Percentiles rank a stretch among this genome's conserved stretches.
Evolutionary conservation across 495 filamentous ascomycete species (phyloP).

Genomic region (Neurospora sp.): DNA sequence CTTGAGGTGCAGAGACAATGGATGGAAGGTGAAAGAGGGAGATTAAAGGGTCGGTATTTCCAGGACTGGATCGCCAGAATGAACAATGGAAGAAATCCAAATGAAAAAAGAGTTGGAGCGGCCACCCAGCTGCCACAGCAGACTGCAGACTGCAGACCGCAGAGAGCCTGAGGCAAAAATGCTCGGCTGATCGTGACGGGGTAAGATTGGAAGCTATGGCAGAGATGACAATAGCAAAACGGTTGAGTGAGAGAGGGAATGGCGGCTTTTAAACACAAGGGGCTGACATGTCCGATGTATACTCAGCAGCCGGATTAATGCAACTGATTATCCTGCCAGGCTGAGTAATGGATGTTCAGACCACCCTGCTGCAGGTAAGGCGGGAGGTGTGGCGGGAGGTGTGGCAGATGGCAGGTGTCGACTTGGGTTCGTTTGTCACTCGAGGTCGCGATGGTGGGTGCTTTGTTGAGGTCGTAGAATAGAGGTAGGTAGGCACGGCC

Average conservation of each 20-base stretch:
- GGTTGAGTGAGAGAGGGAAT: not conserved
- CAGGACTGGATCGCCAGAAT: not conserved
- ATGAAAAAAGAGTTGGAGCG: not conserved
- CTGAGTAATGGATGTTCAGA: not conserved
- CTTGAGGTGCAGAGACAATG: not conserved
- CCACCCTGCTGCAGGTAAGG: not conserved
- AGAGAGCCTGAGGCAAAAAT: not conserved
- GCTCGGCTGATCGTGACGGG: not conserved
- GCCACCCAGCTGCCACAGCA: not conserved
- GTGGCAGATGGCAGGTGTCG: not conserved
- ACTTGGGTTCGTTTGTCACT: not conserved
- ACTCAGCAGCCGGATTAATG: not conserved
- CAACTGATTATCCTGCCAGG: not conserved
- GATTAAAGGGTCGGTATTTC: not conserved
- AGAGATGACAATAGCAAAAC: not conserved
- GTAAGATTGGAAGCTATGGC: not conserved
- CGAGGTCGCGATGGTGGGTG: not conserved
- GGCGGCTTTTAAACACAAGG: not conserved
- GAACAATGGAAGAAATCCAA: not conserved
- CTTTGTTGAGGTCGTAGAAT: not conserved
- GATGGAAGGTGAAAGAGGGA: not conserved
- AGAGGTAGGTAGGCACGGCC: not conserved
- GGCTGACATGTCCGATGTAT: not conserved
- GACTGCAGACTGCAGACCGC: not conserved
- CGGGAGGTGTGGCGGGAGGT: not conserved